Base-by-base conservation (phyloP, 805 yeast genomes). In the Cyberlindnera nakhonratchasimensis region DNA sequence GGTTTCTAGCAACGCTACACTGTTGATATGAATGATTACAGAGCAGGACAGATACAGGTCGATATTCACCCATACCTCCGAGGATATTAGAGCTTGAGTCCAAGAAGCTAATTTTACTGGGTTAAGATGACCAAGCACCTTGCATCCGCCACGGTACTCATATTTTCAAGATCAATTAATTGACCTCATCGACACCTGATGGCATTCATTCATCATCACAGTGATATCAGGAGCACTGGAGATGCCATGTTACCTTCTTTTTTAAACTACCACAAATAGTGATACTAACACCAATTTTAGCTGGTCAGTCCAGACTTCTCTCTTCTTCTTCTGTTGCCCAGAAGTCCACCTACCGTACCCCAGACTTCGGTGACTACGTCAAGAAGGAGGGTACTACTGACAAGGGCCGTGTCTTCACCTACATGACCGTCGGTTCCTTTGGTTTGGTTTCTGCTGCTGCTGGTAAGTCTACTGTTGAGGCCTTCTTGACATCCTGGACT, bases 401-500 rank as follows among this genome's bases (percentile, higher is more conserved):
- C 62, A 78, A 79, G 62, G 72, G 81, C 58, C 86, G 96, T 67
- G 88, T 83, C 67, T 83, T 84, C 72, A 78, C 96, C 51, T 93
- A 93, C 77, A 91, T 95, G 76, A 89, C 95, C 90, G 91, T 93
- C 55, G 99, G 99, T 56, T 82, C 97, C 34, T 75, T 88, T 66
- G 98, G 97, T 65, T 69, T 89, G 57, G 71, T 90, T 56, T 74
- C 87, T 33, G 95, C 97, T 40, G 96, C 90, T 43, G 95, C 95
- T 62, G 97, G 96, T 63, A 87, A 90, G 70, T 86, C 96, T 39
- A 89, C 97, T 37, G 97, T 90, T 40, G 95, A 91, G 74, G 77
- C 91, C 26, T 93, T 93, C 74, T 75, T 93, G 58, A 74, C 86
- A 47, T 79, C 97, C 53, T 83, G 90, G 95, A 80, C 96, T 54